Conservation (phyloP, 768 basidiomycete species). For the Neoboletus magnificus region DNA sequence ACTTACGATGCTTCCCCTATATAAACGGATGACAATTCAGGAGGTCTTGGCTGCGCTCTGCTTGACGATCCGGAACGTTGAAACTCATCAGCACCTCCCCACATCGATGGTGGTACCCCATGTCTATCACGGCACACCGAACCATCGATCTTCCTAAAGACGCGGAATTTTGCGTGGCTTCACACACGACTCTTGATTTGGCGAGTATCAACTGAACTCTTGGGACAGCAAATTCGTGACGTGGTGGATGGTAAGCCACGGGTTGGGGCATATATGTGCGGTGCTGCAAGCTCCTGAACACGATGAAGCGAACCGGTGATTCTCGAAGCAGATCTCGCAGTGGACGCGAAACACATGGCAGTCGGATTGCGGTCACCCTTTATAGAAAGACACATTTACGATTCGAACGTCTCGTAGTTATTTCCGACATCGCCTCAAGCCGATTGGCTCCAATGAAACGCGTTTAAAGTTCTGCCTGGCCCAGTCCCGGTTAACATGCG, state of each 20-base stretch:
- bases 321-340: constrained; percentile 88
- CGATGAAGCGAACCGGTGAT: constrained; percentile 97
- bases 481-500: no score
- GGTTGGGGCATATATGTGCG: constrained; percentile 93
- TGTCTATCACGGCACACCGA: constrained; percentile 90
- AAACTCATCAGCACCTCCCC: constrained; percentile 83
- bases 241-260: constrained; percentile 94
- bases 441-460: not conserved
- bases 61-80: constrained; percentile 90
- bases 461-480: not conserved
- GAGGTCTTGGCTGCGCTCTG: constrained; percentile 93
- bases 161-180: constrained; percentile 88
- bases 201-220: constrained; percentile 92
- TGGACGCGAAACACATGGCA: constrained; percentile 97
- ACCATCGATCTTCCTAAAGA: constrained; percentile 87
- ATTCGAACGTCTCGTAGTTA: constrained; percentile 84
- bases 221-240: constrained; percentile 95
- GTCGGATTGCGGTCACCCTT: constrained; percentile 86
- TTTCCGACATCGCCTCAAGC: not conserved
- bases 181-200: constrained; percentile 91
- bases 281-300: constrained; percentile 77
- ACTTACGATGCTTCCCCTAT: no score
- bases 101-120: constrained; percentile 90
- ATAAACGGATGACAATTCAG: constrained; percentile 80
- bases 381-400: constrained; percentile 82